Base-by-base conservation (phyloP, 306 rosid species). In the Gleditsia sinensis region DNA sequence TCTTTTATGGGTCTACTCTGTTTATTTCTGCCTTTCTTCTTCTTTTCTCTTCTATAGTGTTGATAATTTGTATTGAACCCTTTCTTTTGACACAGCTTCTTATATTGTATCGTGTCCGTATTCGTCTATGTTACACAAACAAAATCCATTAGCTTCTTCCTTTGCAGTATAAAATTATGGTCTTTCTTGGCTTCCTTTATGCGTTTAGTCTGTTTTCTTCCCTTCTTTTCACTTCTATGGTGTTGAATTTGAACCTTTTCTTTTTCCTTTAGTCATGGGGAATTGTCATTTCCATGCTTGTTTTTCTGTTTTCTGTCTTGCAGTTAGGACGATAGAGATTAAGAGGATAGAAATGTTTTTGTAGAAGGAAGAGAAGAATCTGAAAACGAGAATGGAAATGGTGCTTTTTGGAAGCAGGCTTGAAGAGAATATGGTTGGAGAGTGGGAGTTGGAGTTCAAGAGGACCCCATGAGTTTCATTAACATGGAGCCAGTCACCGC, bases 341-440 rank as follows among this genome's bases (percentile, higher is more conserved):
- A 54, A 49, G 73, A 48, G 17, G 61, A 46, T 46, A 27, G 69
- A 61, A 67, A 76, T 32, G 16, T 71, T n/a, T 53, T 67, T 65
- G 78, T 71, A 72, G 82, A 68, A 60, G 62, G 57, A 76, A 64
- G 76, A 69, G 59, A 0, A 72, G 80, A 78, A 74, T 78, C 71
- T 81, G 77, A 78, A 93, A 90, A 88, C 87, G 87, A 86, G 86
- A 83, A 83, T 75, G 93, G 91, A 93, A 88, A 87, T 78, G 88
- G 10, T 33, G 37, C 37, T 33, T 33, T 33, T 33, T 33, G 37
- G 37, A 7, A 37, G 57, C 17, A 61, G 77, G 20, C 39, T 75
- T 73, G 73, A 80, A 54, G 64, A 72, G 78, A 72, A 72, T 67
- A 16, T 72, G 78, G 83, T 70, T 75, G 74, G 57, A 34, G 39